Base-by-base conservation (phyloP, 208 protist genomes). In the Trypanosoma melophagium region DNA sequence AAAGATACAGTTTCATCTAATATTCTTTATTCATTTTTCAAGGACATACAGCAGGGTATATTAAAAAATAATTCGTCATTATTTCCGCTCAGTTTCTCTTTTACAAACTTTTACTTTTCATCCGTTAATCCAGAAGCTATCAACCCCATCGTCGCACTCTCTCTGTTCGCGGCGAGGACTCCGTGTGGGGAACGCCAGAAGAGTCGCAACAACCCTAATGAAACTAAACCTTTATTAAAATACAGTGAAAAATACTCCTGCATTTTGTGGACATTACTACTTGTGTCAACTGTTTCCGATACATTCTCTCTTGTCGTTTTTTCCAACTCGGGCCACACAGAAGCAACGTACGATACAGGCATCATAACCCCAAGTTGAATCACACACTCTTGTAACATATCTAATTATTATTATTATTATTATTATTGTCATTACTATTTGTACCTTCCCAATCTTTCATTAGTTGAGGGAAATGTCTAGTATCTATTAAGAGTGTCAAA, bases 111-210 rank as follows among this genome's bases (percentile, higher is more conserved):
- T 25, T 55, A 1, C 0, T 52, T 22, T 45, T 28, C 8, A 25
- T 1, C 0, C 17, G 47, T 22, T 44, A 70, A 56, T 28, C 65
- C 65, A 56, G 41, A 63, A 19, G 28, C 55, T 21, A 47, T 10
- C 19, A 70, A 35, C 17, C 35, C 47, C 55, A 63, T 57, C 38
- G 17, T 12, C 7, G 65, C 65, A 56, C 4, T 49, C 19, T 24
- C n/a, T 49, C 55, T 31, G 13, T 62, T 21, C 8, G n/a, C 44
- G 3, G 65, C 55, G 49, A 70, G 56, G 19, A 57, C 42, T 21
- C 16, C 47, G 24, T 63, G 62, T 21, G 65, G 65, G 3, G 65
- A 25, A 17, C 25, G 55, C 65, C 65, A 70, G 31, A 70, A 62
- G 5, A 70, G 17, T 21, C 57, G 65, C 45, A 70, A 40, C 2